Evolutionary conservation across 306 rosid species (phyloP).

Genomic region (Vigna unguiculata): DNA sequence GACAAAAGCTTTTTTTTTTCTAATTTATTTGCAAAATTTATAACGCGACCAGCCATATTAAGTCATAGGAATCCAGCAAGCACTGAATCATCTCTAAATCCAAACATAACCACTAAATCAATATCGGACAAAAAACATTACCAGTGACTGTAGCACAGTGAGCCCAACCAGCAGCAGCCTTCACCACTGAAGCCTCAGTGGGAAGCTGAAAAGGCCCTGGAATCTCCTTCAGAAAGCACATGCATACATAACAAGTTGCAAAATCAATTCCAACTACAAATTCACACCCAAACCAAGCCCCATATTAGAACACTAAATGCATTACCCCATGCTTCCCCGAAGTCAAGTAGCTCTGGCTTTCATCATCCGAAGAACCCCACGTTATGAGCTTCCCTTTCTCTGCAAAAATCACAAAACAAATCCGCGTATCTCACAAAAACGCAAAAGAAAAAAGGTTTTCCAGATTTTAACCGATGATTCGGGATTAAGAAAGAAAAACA

Average conservation of each 20-base stretch:
- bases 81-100: neutral
- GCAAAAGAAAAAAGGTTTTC: neutral
- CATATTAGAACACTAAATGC: slow-evolving; percentile 40
- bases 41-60: neutral
- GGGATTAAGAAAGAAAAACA: neutral
- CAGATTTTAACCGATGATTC: neutral
- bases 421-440: neutral
- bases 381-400: slow-evolving; percentile 81
- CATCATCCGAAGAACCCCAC: slow-evolving; percentile 90
- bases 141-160: slow-evolving; percentile 82
- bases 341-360: slow-evolving; percentile 68
- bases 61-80: neutral
- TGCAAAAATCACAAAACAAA: slow-evolving; percentile 36
- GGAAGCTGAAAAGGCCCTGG: slow-evolving; percentile 80
- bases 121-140: slow-evolving; percentile 30
- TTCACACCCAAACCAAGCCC: slow-evolving; percentile 38
- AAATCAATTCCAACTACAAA: slow-evolving; percentile 55
- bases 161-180: slow-evolving; percentile 95
- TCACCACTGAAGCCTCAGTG: slow-evolving; percentile 64
- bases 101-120: neutral
- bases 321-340: slow-evolving; percentile 92
- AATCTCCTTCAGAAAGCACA: slow-evolving; percentile 68
- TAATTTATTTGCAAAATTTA: neutral
- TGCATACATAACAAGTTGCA: slow-evolving; percentile 50
- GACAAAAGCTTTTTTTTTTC: neutral